Evolutionary conservation across 2,329 filamentous ascomycete species (phyloP).

Genomic region (Knufia fluminis): DNA sequence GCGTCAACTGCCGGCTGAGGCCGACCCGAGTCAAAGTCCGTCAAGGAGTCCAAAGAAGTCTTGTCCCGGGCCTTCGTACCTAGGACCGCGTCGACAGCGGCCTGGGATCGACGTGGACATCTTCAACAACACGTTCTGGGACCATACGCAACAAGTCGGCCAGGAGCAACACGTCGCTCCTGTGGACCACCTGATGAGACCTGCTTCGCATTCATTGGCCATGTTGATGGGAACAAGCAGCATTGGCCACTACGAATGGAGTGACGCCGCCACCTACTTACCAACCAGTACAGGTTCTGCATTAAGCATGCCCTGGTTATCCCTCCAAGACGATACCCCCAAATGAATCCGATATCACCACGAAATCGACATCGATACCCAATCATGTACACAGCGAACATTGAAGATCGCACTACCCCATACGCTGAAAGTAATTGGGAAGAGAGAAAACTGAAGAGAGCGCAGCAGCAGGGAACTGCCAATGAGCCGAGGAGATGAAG

Average conservation of each 20-base stretch:
- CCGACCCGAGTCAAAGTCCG: neutral
- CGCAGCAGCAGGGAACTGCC: neutral
- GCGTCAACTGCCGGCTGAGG: neutral
- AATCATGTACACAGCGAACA: conserved; percentile 7
- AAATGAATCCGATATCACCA: neutral
- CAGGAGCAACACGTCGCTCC: too few relatives aligned
- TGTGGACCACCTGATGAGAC: too few relatives aligned
- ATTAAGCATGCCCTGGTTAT: conserved; percentile 11
- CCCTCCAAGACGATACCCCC: neutral
- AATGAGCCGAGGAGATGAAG: neutral
- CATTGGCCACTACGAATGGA: too few relatives aligned
- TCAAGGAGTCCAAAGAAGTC: neutral
- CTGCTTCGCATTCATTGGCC: too few relatives aligned
- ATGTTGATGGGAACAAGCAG: too few relatives aligned
- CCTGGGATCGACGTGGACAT: neutral
- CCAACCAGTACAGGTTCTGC: conserved; percentile 10
- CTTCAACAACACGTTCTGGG: neutral
- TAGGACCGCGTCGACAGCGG: neutral
- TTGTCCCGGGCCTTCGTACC: neutral
- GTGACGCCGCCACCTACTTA: too few relatives aligned
- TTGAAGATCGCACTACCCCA: neutral
- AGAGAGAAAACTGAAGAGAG: neutral
- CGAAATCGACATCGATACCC: conserved; percentile 5
- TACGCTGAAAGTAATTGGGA: neutral
- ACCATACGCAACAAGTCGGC: too few relatives aligned